Base-by-base conservation (phyloP, 106 monocot genomes). In the Allium cepa region DNA sequence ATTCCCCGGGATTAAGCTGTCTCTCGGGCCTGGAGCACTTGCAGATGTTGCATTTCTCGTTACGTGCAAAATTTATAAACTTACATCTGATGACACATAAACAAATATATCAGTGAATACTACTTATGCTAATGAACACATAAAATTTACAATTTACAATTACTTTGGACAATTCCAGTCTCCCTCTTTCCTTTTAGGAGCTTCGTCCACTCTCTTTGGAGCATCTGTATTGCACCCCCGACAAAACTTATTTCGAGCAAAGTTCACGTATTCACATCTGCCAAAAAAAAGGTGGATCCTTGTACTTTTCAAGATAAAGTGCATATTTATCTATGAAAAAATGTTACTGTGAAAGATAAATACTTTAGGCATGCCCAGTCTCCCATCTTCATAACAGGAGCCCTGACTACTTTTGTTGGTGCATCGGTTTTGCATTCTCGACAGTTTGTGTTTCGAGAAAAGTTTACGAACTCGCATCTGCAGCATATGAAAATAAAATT, bases 161-260 rank as follows among this genome's bases (percentile, higher is more conserved):
- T 84, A 97, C 97, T 77, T 49, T 63, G 80, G 72, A 53, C 97
- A 99, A 68, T 55, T 92, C 97, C 97, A 99, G 61, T 99, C 97
- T 10, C 96, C 96, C 57, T 71, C 66, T 70, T 93, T 99, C 92
- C 87, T 99, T 77, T 92, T 86, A 26, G 50, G 9, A 17, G 49
- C 26, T 12, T 26, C 26, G 26, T 80, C 68, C 22, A 78, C 85
- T 28, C n/a, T 75, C 49, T 77, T 89, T 7, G 96, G 87, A 3
- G 84, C 36, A 36, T 36, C 36, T 36, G 36, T 36, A 36, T 36
- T 36, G 36, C 36, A 97, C 69, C 78, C 73, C 3, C 82, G 76
- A 64, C 96, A 97, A 4, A 77, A 67, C 8, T 80, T 7, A 72
- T 99, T 99, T 58, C 90, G 86, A 26, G 89, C 78, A 64, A 93